Conservation (phyloP, 768 basidiomycete genomes). For the Kwoniella shandongensis region DNA sequence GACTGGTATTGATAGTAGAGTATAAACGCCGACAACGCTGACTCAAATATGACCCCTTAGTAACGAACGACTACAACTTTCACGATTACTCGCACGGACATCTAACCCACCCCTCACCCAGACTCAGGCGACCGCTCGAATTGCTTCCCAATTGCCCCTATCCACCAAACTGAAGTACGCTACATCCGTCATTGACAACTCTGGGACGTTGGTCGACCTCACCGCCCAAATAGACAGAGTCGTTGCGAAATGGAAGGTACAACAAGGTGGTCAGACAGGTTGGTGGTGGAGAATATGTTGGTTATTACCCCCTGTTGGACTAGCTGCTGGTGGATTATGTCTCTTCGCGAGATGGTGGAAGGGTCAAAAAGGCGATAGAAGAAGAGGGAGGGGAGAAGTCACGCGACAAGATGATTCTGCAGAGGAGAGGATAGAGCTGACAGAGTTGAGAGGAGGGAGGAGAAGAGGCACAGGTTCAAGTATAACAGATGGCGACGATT, state of each 20-base stretch:
- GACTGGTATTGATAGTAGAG: neutral
- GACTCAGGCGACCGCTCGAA: slow-evolving; percentile 69
- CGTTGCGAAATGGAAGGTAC: slow-evolving; percentile 54
- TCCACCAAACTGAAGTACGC: slow-evolving; percentile 77
- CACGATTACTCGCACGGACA: slow-evolving; percentile 70
- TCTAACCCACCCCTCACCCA: slow-evolving; percentile 57
- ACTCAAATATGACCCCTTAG: too few species aligned
- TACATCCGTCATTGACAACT: slow-evolving; percentile 84
- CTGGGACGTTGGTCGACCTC: slow-evolving; percentile 70
- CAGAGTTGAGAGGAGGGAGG: slow-evolving; percentile 27
- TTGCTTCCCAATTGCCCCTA: slow-evolving; percentile 78
- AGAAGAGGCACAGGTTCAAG: slow-evolving; percentile 23
- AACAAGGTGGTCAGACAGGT: slow-evolving; percentile 42
- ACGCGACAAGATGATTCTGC: slow-evolving; percentile 11
- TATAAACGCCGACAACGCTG: neutral
- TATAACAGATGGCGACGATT: slow-evolving; percentile 13
- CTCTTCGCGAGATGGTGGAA: slow-evolving; percentile 35
- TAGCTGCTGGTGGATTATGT: slow-evolving; percentile 47
- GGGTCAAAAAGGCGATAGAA: slow-evolving; percentile 33
- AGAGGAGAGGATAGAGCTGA: slow-evolving; percentile 45
- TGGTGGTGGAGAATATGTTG: slow-evolving; percentile 59
- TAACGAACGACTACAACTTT: slow-evolving; percentile 77
- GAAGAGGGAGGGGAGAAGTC: slow-evolving; percentile 38
- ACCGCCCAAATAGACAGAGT: slow-evolving; percentile 60
- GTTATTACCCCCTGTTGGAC: slow-evolving; percentile 58